Evolutionary conservation across 352 stramenopile genomes (phyloP).

Genomic region (Thraustochytrium striatum): DNA sequence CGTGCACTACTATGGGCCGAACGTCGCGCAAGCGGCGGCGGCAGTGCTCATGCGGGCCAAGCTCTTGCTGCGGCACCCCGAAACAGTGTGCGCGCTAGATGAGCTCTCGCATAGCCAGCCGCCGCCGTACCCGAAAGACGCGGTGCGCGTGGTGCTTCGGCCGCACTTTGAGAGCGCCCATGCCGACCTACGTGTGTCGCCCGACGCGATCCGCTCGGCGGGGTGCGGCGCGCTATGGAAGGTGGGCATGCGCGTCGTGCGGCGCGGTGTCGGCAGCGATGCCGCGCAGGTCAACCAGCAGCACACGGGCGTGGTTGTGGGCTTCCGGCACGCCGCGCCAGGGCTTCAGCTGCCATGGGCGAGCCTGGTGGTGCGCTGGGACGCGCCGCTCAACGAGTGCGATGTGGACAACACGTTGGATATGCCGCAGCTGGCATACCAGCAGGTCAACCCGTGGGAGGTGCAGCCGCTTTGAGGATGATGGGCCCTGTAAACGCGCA

Average conservation of each 20-base stretch:
- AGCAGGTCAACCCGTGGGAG: neutral
- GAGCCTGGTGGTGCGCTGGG: neutral
- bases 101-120: neutral
- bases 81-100: neutral
- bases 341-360: neutral
- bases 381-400: neutral
- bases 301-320: neutral
- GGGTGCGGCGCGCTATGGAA: neutral
- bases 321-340: neutral
- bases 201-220: neutral
- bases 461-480: neutral
- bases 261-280: neutral
- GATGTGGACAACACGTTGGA: neutral
- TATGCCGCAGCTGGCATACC: neutral
- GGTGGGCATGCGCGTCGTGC: neutral
- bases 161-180: slow-evolving; percentile 1
- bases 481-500: too few relatives aligned
- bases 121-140: neutral
- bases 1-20: neutral
- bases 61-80: neutral
- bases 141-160: neutral
- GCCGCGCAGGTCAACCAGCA: too few relatives aligned
- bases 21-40: neutral
- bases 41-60: neutral
- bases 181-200: too few relatives aligned